phyloP scores from a whole-genome alignment of 495 filamentous ascomycete genomes.

The Sphaerosporella brunnea region DNA sequence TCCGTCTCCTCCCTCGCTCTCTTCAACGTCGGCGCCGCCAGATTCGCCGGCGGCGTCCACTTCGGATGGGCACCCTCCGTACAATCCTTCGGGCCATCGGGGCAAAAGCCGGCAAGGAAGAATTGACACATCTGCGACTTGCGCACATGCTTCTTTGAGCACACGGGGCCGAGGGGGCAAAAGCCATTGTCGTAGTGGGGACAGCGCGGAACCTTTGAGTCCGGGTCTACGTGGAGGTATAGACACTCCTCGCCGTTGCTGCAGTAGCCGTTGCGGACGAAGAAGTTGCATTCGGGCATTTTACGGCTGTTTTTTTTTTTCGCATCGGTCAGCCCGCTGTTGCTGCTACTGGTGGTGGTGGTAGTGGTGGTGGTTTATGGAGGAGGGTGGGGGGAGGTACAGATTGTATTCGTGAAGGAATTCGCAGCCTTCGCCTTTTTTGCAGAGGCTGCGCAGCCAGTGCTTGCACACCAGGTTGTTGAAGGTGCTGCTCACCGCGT shows the following conservation, averaged over 20 bases:
- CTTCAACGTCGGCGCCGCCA: constrained; percentile 54
- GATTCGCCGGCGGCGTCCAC: constrained; percentile 48
- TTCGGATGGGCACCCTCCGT: constrained; percentile 61
- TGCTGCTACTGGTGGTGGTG: neutral
- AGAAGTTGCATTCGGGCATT: constrained; percentile 94
- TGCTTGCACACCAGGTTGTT: constrained; percentile 79
- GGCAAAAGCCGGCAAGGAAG: constrained; percentile 90
- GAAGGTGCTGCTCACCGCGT: constrained; percentile 17
- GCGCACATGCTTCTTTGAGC: constrained; percentile 68
- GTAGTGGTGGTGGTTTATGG: too few species aligned
- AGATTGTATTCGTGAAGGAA: constrained; percentile 98
- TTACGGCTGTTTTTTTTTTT: too few species aligned
- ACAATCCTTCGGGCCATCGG: constrained; percentile 54
- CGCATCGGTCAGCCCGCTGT: constrained; percentile 6
- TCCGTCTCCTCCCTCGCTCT: constrained; percentile 40
- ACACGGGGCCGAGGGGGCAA: constrained; percentile 72
- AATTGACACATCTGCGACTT: constrained; percentile 54
- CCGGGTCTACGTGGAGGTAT: constrained; percentile 83
- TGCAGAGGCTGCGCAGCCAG: constrained; percentile 92
- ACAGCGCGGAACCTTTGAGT: constrained; percentile 61
- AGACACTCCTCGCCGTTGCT: constrained; percentile 92
- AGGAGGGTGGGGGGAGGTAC: constrained; percentile 9
- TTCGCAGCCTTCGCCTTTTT: constrained; percentile 88
- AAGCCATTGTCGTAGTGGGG: constrained; percentile 93
- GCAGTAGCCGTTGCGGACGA: constrained; percentile 76